Evolutionary conservation across 257 asterid genomes (phyloP), one percentile per base, ranked within the genome.

Genomic region (Anisodus tanguticus): DNA sequence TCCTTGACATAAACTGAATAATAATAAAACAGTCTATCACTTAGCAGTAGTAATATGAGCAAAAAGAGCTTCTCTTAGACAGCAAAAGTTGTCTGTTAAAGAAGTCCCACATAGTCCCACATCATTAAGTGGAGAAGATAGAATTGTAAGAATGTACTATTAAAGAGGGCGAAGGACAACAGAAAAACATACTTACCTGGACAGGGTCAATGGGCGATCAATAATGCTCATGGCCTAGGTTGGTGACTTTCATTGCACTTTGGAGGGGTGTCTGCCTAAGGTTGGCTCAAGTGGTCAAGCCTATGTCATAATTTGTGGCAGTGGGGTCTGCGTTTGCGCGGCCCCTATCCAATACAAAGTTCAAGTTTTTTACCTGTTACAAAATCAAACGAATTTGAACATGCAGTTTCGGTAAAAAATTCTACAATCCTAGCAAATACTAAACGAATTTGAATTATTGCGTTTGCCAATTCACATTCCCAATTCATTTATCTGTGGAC

Each of bases 161-260:
- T 37, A 68, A 68, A 39, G 5, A 12, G 45, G 45, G 63, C 22
- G 22, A 57, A 16, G 63, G 63, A 15, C 8, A 16, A 57, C 22
- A 1, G 15, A 16, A 8, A 15, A 6, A 64, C 70, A 76, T 82
- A 86, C 90, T 88, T 88, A 76, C 85, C 77, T 82, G 85, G 87
- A 88, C 82, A 84, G 78, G 87, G 82, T 85, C 69, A 54, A 80
- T 87, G 84, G 85, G 85, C 35, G 84, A 83, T 82, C 90, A 83
- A 4, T 9, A 81, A 89, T 84, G 59, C 79, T 11, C 83, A 85
- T 85, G 82, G 87, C 83, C 86, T 62, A 9, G 69, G 39, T 4
- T 22, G 39, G 69, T 8, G 37, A 60, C 37, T 13, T 60, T 5
- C 37, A 19, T 60, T 60, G 67, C 67, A 15, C 53, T 37, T 39